These are phyloP conservation scores for Geranium rotundifolium DNA, from an alignment of 345 rosid genomes.

Conservation along the genomic window DNA sequence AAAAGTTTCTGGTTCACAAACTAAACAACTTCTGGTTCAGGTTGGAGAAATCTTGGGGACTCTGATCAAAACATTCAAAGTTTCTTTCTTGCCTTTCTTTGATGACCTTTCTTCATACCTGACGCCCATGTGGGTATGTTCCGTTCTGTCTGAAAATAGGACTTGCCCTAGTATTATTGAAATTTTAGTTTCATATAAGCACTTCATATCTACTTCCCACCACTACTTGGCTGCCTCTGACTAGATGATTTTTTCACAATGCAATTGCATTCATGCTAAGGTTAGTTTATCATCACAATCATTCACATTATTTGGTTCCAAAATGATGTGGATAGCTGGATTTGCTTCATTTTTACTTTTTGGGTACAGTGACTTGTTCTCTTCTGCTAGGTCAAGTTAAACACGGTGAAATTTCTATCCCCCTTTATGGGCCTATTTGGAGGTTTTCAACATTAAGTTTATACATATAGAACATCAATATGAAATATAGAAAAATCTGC, in stretches of 20 bases:
- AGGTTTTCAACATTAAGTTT: too few species aligned
- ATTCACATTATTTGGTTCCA: not conserved
- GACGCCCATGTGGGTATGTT: conserved; percentile 99
- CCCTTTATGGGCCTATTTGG: too few species aligned
- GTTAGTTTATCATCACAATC: too few species aligned
- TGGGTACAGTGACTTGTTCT: too few species aligned
- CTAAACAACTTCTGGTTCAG: conserved; percentile 23
- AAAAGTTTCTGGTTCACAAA: conserved; percentile 3
- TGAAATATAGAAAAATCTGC: not conserved
- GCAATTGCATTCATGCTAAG: not conserved
- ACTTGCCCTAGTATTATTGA: not conserved
- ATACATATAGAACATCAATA: too few species aligned
- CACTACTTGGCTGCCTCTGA: not conserved
- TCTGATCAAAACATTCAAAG: conserved; percentile 87
- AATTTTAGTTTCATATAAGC: not conserved
- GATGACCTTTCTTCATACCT: conserved; percentile 88
- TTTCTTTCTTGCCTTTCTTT: conserved; percentile 83
- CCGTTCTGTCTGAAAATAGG: not conserved
- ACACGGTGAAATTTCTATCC: not conserved
- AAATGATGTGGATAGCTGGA: too few species aligned
- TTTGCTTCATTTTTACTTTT: too few species aligned
- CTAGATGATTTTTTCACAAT: not conserved
- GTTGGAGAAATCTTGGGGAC: conserved; percentile 99
- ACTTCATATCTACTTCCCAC: too few species aligned
- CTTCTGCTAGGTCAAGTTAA: not conserved